These are phyloP conservation scores for Didymella exigua DNA, from an alignment of 2,329 filamentous ascomycete genomes.

Conservation along the genomic window DNA sequence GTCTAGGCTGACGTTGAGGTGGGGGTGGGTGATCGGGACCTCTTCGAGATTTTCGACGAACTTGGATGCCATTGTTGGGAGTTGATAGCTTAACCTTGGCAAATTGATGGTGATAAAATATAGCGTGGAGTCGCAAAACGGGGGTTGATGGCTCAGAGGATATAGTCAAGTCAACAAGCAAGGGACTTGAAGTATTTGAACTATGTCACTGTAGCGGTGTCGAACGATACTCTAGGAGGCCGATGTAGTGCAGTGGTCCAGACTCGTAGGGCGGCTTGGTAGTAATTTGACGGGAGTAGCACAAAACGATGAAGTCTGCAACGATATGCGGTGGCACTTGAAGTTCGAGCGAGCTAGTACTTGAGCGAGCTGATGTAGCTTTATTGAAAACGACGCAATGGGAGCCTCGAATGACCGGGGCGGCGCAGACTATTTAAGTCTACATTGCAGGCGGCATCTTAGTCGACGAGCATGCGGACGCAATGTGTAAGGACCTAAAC, in stretches of 20 bases:
- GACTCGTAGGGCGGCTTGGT: conserved; percentile 9
- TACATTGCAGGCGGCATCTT: conserved; percentile 14
- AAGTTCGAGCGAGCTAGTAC: conserved; percentile 1
- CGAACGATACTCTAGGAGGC: conserved; percentile 1
- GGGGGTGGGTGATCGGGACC: conserved; percentile 45
- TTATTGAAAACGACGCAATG: conserved; percentile 11
- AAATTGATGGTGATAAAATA: not conserved
- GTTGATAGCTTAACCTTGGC: not conserved
- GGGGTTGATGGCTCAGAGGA: not conserved
- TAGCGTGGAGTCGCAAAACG: not conserved
- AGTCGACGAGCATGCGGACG: conserved; percentile 29
- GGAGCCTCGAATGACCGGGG: conserved; percentile 16
- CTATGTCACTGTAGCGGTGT: conserved; percentile 15
- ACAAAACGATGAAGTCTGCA: conserved; percentile 10
- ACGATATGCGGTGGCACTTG: conserved; percentile 16
- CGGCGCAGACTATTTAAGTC: conserved; percentile 30
- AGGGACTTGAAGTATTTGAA: conserved; percentile 7
- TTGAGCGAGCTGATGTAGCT: conserved; percentile 12
- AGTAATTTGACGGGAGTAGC: conserved; percentile 7
- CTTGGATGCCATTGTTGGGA: conserved; percentile 42
- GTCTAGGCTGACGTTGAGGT: conserved; percentile 49
- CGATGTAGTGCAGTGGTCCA: conserved; percentile 16
- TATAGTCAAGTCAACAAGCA: conserved; percentile 14
- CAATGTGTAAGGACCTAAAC: conserved; percentile 16
- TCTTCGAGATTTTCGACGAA: conserved; percentile 49